These are phyloP conservation scores for Elaeis guineensis DNA, from an alignment of 176 grass and related monocot species.

Conservation along the genomic window DNA sequence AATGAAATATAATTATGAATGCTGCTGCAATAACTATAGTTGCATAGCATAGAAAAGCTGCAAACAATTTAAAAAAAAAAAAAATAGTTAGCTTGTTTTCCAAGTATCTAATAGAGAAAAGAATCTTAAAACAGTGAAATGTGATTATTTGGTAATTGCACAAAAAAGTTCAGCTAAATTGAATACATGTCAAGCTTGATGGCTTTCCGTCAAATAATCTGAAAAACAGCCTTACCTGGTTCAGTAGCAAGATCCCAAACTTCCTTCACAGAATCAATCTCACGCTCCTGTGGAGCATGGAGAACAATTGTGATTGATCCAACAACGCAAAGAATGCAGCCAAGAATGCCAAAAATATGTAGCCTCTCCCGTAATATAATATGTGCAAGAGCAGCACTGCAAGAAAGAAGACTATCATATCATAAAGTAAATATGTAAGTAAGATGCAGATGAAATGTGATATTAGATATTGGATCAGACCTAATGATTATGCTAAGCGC, in stretches of 20 bases:
- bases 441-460: conserved; percentile 10
- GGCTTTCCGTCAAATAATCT: too few relatives aligned
- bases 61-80: conserved; percentile 1
- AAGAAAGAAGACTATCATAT: not conserved
- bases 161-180: too few relatives aligned
- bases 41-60: conserved; percentile 79
- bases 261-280: conserved; percentile 82
- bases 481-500: conserved; percentile 98
- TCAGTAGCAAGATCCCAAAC: conserved; percentile 95
- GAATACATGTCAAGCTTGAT: too few relatives aligned
- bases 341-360: conserved; percentile 78
- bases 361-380: conserved; percentile 75
- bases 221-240: conserved; percentile 43
- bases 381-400: conserved; percentile 84
- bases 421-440: not conserved
- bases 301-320: conserved; percentile 90
- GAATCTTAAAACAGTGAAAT: too few relatives aligned
- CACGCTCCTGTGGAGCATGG: conserved; percentile 83
- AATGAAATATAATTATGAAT: conserved; percentile 75
- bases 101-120: not conserved
- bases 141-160: too few relatives aligned
- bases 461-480: conserved; percentile 26
- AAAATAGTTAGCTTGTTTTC: not conserved
- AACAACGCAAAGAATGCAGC: conserved; percentile 90
- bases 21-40: conserved; percentile 60